Percentiles rank a stretch among this genome's conserved stretches.
Evolutionary conservation across 345 rosid genomes (phyloP).

Genomic region (Arabidopsis arenosa): DNA sequence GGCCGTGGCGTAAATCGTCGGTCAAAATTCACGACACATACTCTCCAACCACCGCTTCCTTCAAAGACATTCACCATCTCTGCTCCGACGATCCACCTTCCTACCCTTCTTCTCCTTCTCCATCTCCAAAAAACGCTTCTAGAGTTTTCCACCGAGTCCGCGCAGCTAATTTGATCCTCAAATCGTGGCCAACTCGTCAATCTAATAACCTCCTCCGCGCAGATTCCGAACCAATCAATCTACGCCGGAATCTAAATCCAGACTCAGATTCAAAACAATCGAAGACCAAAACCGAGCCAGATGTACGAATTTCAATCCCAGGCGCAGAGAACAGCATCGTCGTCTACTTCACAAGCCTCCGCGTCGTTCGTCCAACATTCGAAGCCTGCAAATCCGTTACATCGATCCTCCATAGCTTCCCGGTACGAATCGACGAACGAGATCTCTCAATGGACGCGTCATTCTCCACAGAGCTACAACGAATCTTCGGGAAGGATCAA

Average conservation of each 20-base stretch:
- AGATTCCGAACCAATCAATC: slow-evolving; percentile 17
- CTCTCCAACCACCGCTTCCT: slow-evolving; percentile 51
- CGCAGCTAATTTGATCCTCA: slow-evolving; percentile 55
- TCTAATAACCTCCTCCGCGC: slow-evolving; percentile 33
- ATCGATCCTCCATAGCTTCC: slow-evolving; percentile 65
- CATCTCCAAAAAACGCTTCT: slow-evolving; percentile 42
- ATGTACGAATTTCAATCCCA: slow-evolving; percentile 47
- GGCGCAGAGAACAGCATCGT: slow-evolving; percentile 67
- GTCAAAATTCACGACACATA: slow-evolving; percentile 52
- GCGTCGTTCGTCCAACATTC: slow-evolving; percentile 80
- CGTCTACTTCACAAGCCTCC: slow-evolving; percentile 83
- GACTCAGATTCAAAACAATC: slow-evolving; percentile 31
- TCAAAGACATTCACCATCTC: slow-evolving; percentile 74
- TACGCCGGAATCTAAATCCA: slow-evolving; percentile 8
- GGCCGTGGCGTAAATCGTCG: slow-evolving; percentile 74
- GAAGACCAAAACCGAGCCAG: slow-evolving; percentile 31
- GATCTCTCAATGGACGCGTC: slow-evolving; percentile 85
- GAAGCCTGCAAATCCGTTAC: slow-evolving; percentile 74
- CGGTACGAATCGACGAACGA: slow-evolving; percentile 79
- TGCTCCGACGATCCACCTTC: slow-evolving; percentile 53
- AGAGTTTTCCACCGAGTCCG: slow-evolving; percentile 68
- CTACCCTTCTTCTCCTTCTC: slow-evolving; percentile 30
- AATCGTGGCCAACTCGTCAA: slow-evolving; percentile 51
- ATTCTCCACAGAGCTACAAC: slow-evolving; percentile 60
- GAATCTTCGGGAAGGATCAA: slow-evolving; percentile 43